Evolutionary conservation across 441 rosid genomes (phyloP), one percentile per base, ranked within the genome.

Genomic region (Capsella rubella): DNA sequence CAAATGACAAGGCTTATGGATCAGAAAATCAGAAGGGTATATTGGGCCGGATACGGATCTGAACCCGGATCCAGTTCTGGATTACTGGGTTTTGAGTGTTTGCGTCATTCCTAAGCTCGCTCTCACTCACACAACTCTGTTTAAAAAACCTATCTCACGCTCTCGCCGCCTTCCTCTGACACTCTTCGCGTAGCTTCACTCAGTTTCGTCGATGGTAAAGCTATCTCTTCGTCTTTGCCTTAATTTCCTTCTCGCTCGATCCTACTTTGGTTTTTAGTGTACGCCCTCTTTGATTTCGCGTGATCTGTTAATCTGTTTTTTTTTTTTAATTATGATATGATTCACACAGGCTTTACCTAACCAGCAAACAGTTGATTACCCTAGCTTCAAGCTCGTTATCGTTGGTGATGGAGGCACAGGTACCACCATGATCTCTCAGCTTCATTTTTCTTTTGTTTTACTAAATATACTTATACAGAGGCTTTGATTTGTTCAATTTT

Each of bases 391-490:
- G 87, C 91, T 88, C 72, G 93, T 90, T 12, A 85, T 90, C 70
- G 91, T 88, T 18, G 96, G 93, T 8, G 93, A 90, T 71, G 93
- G 93, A 61, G 93, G 93, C 50, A 89, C 93, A 40, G 93, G 93
- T 88, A 75, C 62, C 53, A 34, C 11, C 6, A 13, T 21, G 2
- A 34, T 34, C 37, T 34, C 59, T 8, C 12, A 0, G 10, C 50
- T 35, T 42, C n/a, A 14, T 0, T 4, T 12, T 6, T 47, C 9
- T 25, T 31, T 40, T 39, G 0, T 62, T 62, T 43, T 21, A 35
- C 14, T 34, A 37, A n/a, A 14, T 42, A 42, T 4, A 21, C 25
- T 21, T 21, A 28, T 27, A 43, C 43, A 46, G 32, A 8, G 6
- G 63, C 12, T 55, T 39, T 55, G 16, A 31, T 61, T 42, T 4